Percentiles rank a stretch among this genome's conserved stretches.
phyloP scores from a whole-genome alignment of 331 rosid genomes.

The Spiraea crenata region DNA sequence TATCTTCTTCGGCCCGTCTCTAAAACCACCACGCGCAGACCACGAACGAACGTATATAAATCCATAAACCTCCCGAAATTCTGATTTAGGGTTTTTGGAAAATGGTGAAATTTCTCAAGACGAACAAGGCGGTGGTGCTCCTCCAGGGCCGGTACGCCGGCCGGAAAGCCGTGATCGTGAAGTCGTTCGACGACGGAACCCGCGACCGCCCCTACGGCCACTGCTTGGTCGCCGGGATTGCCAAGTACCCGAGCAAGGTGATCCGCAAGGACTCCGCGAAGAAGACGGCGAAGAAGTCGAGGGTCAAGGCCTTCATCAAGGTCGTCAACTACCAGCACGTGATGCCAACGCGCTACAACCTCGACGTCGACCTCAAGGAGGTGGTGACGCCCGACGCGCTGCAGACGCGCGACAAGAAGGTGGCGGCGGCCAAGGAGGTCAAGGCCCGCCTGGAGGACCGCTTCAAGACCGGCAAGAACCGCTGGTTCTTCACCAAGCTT shows the following conservation, averaged over 20 bases:
- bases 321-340: conserved; percentile 22
- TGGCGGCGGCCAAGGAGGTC: conserved; percentile 11
- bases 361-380: conserved; percentile 22
- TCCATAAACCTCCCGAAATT: too few species aligned
- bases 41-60: background rate
- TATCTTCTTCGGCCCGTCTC: too few species aligned
- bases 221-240: conserved; percentile 14
- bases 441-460: conserved; percentile 9
- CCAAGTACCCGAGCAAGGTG: conserved; percentile 20
- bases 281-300: conserved; percentile 21
- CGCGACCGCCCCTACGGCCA: conserved; percentile 19
- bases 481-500: conserved; percentile 22
- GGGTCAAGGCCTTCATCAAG: conserved; percentile 16
- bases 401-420: conserved; percentile 20
- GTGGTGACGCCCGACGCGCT: background rate
- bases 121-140: conserved; percentile 8
- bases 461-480: conserved; percentile 13
- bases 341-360: conserved; percentile 22
- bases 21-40: too few species aligned
- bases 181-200: conserved; percentile 11
- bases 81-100: conserved; percentile 1
- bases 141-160: conserved; percentile 17
- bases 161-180: conserved; percentile 13
- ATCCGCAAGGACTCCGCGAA: conserved; percentile 19
- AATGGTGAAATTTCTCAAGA: conserved; percentile 16